Base-by-base conservation (phyloP, 192 early-diverging fungal species). In the Backusella luteola region DNA sequence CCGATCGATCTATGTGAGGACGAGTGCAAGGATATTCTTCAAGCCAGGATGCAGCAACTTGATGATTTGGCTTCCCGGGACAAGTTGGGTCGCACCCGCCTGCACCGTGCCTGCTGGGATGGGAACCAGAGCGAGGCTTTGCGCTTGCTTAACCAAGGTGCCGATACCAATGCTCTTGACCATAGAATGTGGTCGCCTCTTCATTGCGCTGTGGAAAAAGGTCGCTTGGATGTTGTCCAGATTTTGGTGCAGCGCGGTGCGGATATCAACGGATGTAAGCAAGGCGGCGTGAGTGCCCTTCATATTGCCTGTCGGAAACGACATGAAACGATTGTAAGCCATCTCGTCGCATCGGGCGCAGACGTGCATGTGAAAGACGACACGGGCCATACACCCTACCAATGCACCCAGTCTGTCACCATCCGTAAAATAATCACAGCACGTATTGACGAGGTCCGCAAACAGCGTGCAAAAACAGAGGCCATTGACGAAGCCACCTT, bases 251-350 rank as follows among this genome's bases (percentile, higher is more conserved):
- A 90, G 12, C 82, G 83, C 32, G 91, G 91, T 21, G 91, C 91
- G 8, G 81, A 90, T 29, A 83, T 88, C 36, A 86, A 89, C 63
- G 86, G 56, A 63, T 63, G 90, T 7, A 84, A 90, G 66, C 86
- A 87, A 14, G 84, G 85, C 34, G 84, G 88, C 44, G 1, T 8
- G 0, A 92, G 91, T 4, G 88, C 88, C 9, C 76, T 94, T 17
- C 93, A 94, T 52, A 87, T 92, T 38, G 91, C 93, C 11, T 86
- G 90, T 36, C 84, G 88, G 21, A 85, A 89, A 42, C 89, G 85
- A 4, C 84, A 90, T 66, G 79, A 69, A 41, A 79, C 80, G 23
- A 80, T 90, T 26, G 85, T 90, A 6, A 68, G 44, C 19, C 56
- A 81, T 32, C 69, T 90, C 15, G 76, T 90, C 12, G 80, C 84